Evolutionary conservation across 1,284 basidiomycete species (phyloP), one percentile per base, ranked within the genome.

Genomic region (Cryptococcus amylolentus): DNA sequence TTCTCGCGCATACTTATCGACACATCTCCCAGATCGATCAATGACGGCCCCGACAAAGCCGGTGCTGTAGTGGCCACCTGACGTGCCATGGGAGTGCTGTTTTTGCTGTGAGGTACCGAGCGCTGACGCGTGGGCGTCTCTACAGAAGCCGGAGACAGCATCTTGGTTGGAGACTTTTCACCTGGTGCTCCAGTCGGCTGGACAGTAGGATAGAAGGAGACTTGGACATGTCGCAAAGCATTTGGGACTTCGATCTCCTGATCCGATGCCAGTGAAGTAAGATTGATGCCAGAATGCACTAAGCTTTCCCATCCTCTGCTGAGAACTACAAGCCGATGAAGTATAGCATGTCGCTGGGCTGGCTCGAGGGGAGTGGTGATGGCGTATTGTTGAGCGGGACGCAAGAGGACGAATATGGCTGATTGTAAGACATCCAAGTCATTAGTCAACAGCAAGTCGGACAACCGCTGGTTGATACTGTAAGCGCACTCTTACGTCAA

Each of bases 351-450:
- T 54, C 70, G 63, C 20, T 66, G 52, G 43, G 61, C 58, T 26
- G 63, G 84, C 83, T 60, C 90, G 80, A 57, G 86, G 77, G 65
- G 86, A 80, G 26, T 88, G 84, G 46, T 86, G 3, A 86, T 84
- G 14, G 89, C 91, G 74, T 96, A 97, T 73, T 97, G 93, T 71
- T 98, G 94, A 6, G 93, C 88, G 1, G 94, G 93, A 27, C 95
- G 87, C 37, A 97, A 83, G 43, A 97, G 81, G 26, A 98, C 83
- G 62, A 91, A 88, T 49, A 98, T 81, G 20, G 91, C 84, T 26
- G 89, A 81, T 55, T 92, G 85, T 48, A 98, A 82, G 40, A 98
- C 83, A 67, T 96, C 91, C 54, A 95, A 81, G 77, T 98, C 94
- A 43, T 87, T 88, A 1, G 91, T 91, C 68, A 86, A 86, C 55